Evolutionary conservation across 2,329 filamentous ascomycete genomes (phyloP).

Genomic region (Monosporascus sp.): DNA sequence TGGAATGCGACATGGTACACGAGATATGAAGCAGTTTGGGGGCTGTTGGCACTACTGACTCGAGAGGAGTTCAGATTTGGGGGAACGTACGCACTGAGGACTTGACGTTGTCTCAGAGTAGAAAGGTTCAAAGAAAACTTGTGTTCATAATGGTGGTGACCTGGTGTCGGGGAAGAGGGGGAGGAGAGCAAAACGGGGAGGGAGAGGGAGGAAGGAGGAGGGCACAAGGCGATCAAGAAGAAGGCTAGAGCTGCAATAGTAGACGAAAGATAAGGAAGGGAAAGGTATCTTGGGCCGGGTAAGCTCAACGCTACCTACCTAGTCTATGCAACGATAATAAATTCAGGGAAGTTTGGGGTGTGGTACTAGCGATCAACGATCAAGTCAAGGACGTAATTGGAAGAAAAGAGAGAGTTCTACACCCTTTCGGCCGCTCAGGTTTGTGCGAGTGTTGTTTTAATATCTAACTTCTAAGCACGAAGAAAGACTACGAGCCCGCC

Average conservation of each 20-base stretch:
- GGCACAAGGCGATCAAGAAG: neutral
- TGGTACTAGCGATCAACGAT: no score
- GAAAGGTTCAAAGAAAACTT: neutral
- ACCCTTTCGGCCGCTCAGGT: no score
- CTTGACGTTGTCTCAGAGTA: neutral
- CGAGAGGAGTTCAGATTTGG: neutral
- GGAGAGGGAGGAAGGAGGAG: neutral
- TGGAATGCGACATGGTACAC: neutral
- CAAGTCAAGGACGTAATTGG: no score
- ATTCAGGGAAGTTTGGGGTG: no score
- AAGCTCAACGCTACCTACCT: no score
- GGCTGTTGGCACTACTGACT: constrained; percentile 8
- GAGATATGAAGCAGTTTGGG: constrained; percentile 1
- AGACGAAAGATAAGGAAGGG: neutral
- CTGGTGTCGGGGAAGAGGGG: neutral
- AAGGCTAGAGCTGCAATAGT: neutral
- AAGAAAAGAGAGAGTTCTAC: no score
- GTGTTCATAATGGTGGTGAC: neutral
- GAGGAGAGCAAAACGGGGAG: neutral
- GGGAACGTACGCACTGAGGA: no score
- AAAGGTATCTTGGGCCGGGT: no score
- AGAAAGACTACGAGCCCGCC: no score
- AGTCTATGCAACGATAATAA: no score
- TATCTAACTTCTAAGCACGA: no score
- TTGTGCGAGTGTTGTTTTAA: no score